Evolutionary conservation across 1,139 yeast species (phyloP).

Genomic region (Taphrina wiesneri): DNA sequence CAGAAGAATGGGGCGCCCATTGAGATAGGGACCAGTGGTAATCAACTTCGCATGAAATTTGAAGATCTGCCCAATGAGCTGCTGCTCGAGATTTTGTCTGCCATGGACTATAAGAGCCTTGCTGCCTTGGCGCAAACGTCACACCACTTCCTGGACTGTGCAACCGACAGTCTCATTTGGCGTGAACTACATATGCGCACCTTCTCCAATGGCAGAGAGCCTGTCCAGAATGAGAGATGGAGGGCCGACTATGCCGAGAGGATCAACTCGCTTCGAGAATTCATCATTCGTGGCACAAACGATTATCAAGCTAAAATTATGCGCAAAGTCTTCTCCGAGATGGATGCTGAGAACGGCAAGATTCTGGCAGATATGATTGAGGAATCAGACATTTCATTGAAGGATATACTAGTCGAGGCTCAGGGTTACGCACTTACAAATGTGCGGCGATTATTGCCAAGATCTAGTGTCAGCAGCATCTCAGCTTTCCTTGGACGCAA

Average conservation of each 20-base stretch:
- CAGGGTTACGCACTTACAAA: slow-evolving; percentile 5
- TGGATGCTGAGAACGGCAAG: slow-evolving; percentile 1
- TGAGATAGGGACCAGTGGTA: no score
- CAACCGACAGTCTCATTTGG: not conserved
- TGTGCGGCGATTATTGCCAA: not conserved
- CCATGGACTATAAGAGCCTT: slow-evolving; percentile 12
- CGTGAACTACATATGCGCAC: not conserved
- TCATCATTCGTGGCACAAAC: slow-evolving; percentile 4
- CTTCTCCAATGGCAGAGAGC: not conserved
- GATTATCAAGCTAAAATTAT: not conserved
- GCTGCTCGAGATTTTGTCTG: slow-evolving; percentile 13
- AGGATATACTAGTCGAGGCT: slow-evolving; percentile 4
- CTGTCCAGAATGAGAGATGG: not conserved
- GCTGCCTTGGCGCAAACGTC: slow-evolving; percentile 9
- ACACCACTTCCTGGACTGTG: not conserved
- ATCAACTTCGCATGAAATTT: not conserved
- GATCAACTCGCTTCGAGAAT: not conserved
- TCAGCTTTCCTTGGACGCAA: not conserved
- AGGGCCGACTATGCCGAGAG: not conserved
- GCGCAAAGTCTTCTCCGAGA: slow-evolving; percentile 11
- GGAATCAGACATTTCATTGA: not conserved
- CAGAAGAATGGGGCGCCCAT: no score
- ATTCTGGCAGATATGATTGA: not conserved
- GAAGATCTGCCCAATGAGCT: slow-evolving; percentile 19
- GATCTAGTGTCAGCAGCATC: not conserved